phyloP scores from a whole-genome alignment of 805 yeast species.

The Monosporozyma siamensis region DNA sequence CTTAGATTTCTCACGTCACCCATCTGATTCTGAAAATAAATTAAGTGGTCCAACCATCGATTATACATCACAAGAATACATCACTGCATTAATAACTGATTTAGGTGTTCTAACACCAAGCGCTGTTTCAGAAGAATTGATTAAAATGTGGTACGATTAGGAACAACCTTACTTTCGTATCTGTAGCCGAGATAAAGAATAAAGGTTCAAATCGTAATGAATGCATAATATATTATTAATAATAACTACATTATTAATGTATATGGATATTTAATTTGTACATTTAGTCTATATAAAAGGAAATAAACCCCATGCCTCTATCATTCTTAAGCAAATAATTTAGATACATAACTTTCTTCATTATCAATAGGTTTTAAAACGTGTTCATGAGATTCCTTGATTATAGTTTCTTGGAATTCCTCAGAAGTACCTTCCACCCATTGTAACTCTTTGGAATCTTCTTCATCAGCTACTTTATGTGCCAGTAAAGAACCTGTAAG shows the following conservation, averaged over 20 bases:
- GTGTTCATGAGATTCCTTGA: constrained; percentile 16
- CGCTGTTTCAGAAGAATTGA: constrained; percentile 96
- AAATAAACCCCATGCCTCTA: neutral
- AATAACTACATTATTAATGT: neutral
- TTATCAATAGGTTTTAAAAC: constrained; percentile 20
- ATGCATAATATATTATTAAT: neutral
- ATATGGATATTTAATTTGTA: neutral
- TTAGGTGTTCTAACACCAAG: constrained; percentile 94
- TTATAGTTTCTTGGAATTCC: constrained; percentile 20
- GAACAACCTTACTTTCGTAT: no score
- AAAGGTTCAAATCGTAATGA: neutral
- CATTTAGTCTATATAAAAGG: neutral
- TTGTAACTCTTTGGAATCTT: constrained; percentile 34
- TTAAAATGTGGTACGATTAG: constrained; percentile 94
- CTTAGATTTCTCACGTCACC: constrained; percentile 34
- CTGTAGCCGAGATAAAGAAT: neutral
- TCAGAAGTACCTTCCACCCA: constrained; percentile 39
- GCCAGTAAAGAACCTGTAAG: constrained; percentile 62
- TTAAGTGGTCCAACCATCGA: constrained; percentile 57
- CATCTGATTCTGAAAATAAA: constrained; percentile 24
- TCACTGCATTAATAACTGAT: constrained; percentile 93
- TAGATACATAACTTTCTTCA: constrained; percentile 21
- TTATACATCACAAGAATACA: constrained; percentile 91
- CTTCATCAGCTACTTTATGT: constrained; percentile 56
- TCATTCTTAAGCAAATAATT: constrained; percentile 12